phyloP scores from a whole-genome alignment of 768 basidiomycete genomes.

The Cystobasidium ongulense region DNA sequence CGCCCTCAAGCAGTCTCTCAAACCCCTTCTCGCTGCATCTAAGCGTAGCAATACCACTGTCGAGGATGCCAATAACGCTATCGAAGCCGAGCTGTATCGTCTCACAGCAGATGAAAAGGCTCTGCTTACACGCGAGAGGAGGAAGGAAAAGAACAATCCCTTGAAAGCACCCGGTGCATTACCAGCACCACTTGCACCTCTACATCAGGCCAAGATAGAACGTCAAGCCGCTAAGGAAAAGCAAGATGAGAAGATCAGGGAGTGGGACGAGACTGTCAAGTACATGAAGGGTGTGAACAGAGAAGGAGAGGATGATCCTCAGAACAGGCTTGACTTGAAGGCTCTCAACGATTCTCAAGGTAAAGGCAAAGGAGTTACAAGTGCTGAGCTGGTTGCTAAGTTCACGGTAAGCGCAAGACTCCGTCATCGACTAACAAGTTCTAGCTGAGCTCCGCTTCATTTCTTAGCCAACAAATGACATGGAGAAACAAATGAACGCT shows the following conservation, averaged over 20 bases:
- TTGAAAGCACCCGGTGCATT: slow-evolving; percentile 48
- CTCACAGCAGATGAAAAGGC: slow-evolving; percentile 14
- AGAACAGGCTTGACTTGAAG: slow-evolving; percentile 37
- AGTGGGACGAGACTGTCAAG: slow-evolving; percentile 89
- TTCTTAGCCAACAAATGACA: slow-evolving; percentile 58
- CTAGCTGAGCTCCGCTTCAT: background rate
- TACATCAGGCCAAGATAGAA: slow-evolving; percentile 79
- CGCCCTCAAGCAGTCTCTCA: slow-evolving; percentile 40
- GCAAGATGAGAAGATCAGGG: slow-evolving; percentile 82
- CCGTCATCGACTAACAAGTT: background rate
- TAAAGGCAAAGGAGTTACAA: slow-evolving; percentile 50
- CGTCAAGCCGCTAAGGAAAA: slow-evolving; percentile 89
- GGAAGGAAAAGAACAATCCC: slow-evolving; percentile 1
- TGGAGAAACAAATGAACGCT: slow-evolving; percentile 74
- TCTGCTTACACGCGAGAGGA: slow-evolving; percentile 4
- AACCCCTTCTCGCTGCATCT: slow-evolving; percentile 35
- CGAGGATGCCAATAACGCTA: slow-evolving; percentile 17
- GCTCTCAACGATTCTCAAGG: slow-evolving; percentile 33
- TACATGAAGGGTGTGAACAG: slow-evolving; percentile 69
- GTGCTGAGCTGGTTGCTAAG: slow-evolving; percentile 66
- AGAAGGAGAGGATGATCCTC: slow-evolving; percentile 40
- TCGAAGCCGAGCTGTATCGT: slow-evolving; percentile 30
- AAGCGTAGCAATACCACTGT: slow-evolving; percentile 13
- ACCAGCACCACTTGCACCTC: slow-evolving; percentile 73
- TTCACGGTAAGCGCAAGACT: slow-evolving; percentile 59